Base-by-base conservation (phyloP, 495 filamentous ascomycete species). In the Talaromyces adpressus region DNA sequence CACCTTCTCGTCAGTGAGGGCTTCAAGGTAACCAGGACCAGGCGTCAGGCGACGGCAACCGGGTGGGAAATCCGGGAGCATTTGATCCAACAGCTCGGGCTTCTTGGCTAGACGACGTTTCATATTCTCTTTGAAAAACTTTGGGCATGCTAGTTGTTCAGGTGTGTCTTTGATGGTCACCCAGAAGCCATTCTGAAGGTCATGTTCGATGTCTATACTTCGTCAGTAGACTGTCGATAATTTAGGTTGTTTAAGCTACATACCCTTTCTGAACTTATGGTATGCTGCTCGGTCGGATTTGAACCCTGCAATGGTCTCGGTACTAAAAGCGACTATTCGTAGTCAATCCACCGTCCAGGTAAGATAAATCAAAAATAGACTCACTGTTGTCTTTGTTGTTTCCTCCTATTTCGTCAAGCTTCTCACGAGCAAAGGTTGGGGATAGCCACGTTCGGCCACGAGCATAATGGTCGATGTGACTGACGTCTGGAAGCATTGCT, bases 401-500 rank as follows among this genome's bases (percentile, higher is more conserved):
- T 2, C 64, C 71, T 18, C 69, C 69, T 41, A 34, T 59, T 45
- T 73, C 68, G 12, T 77, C 70, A 9, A 77, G 62, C 9, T 74
- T 59, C 0, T 69, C 68, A 49, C 71, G 63, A 14, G 74, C 75
- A 66, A 77, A 75, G 3, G 73, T 69, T 0, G 81, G 77, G 7
- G 76, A 58, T 1, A 84, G 63, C 81, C 82, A 84, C 2, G 77
- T 78, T 12, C 66, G 68, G 32, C 66, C 73, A 11, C 75, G 70
- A 14, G 81, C 70, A 60, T 79, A 82, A 32, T 75, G 79, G 34
- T 78, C 75, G 16, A 81, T 72, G 20, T 80, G 75, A 11, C 73
- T 67, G 14, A 84, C 82, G 7, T 75, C 65, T 12, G 82, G 82
- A 61, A 87, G 78, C 23, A 89, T 78, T 6, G 79, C 80, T 1